Evolutionary conservation across 2,329 filamentous ascomycete species (phyloP).

Genomic region (Byssochlamys sp.): DNA sequence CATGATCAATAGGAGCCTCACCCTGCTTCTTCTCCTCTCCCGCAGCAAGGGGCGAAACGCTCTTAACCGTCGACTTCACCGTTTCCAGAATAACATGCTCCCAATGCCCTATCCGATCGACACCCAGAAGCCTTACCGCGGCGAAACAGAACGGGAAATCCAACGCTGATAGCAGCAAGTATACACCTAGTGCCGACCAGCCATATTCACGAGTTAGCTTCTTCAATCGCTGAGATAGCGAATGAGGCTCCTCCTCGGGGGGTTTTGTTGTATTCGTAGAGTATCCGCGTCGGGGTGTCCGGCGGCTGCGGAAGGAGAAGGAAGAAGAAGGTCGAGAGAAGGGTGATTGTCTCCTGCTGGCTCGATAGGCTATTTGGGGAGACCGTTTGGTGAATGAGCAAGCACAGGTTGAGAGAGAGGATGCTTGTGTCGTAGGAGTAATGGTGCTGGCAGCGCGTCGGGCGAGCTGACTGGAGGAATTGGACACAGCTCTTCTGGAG

Average conservation of each 20-base stretch:
- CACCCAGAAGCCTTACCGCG: slow-evolving; percentile 70
- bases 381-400: not conserved
- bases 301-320: slow-evolving; percentile 13
- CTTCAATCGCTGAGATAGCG: slow-evolving; percentile 63
- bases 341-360: not conserved
- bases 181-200: slow-evolving; percentile 87
- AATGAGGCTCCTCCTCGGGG: slow-evolving; percentile 28
- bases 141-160: slow-evolving; percentile 96
- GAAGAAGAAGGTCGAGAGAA: not conserved
- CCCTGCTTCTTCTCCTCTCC: slow-evolving; percentile 9
- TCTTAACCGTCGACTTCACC: slow-evolving; percentile 21
- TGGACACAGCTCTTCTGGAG: not conserved
- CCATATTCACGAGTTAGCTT: slow-evolving; percentile 87
- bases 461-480: not conserved
- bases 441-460: not conserved
- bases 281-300: slow-evolving; percentile 15
- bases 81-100: slow-evolving; percentile 36
- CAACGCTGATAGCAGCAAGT: slow-evolving; percentile 67
- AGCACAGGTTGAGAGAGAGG: not conserved
- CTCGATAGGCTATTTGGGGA: not conserved
- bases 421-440: not conserved
- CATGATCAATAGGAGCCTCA: slow-evolving; percentile 23
- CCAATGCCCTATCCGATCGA: slow-evolving; percentile 65
- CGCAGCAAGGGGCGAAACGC: slow-evolving; percentile 41
- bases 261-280: slow-evolving; percentile 11